Percentiles rank a stretch among this genome's conserved stretches.
phyloP scores from a whole-genome alignment of 257 asterid genomes.

The Eustoma russellianum region DNA sequence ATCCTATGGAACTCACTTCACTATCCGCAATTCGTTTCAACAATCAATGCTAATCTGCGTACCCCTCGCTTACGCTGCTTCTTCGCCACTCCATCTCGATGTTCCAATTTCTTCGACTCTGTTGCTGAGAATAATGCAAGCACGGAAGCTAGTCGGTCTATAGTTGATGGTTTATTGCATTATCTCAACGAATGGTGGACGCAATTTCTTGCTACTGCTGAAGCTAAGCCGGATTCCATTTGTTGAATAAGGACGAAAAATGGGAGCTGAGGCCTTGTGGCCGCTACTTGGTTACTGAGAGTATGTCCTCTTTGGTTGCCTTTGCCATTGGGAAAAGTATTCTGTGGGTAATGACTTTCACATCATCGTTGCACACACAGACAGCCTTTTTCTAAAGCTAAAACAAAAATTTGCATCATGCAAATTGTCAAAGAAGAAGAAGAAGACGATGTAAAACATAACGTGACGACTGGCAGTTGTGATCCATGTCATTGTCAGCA shows the following conservation, averaged over 20 bases:
- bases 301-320: too few species aligned
- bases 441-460: too few species aligned
- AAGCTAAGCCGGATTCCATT: conserved; percentile 95
- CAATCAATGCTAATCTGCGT: conserved; percentile 13
- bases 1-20: too few species aligned
- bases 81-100: too few species aligned
- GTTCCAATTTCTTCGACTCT: too few species aligned
- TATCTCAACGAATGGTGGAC: conserved; percentile 98
- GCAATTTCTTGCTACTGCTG: conserved; percentile 98
- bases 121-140: too few species aligned
- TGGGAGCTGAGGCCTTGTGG: conserved; percentile 97
- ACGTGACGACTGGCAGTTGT: too few species aligned
- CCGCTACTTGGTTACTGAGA: conserved; percentile 89
- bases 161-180: conserved; percentile 76
- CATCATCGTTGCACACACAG: conserved; percentile 94
- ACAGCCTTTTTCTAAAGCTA: conserved; percentile 94
- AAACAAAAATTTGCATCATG: conserved; percentile 85
- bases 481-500: too few species aligned
- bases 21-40: conserved; percentile 15
- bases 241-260: conserved; percentile 79
- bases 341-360: conserved; percentile 79
- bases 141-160: conserved; percentile 47
- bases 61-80: too few species aligned
- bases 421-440: too few species aligned
- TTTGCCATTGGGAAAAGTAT: conserved; percentile 88